A percentile compares a stretch with the other conserved stretches of the same genome.
phyloP scores from a whole-genome alignment of 768 basidiomycete genomes.

The Termitomyces sp. region DNA sequence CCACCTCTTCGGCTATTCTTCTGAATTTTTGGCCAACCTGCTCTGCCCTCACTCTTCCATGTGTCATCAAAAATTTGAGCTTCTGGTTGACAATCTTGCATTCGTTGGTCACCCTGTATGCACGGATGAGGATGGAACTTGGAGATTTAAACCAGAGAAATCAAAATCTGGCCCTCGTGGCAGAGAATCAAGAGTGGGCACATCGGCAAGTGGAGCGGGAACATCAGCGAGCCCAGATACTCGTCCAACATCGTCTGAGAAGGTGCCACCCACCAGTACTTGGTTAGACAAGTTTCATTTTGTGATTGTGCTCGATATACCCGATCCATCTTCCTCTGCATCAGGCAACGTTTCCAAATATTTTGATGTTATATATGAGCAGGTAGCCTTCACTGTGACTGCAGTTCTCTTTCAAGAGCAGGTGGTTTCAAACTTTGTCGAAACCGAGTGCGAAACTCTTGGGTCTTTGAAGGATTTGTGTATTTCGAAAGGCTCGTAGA shows the following conservation, averaged over 20 bases:
- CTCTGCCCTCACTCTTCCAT: slow-evolving; percentile 73
- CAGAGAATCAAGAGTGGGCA: slow-evolving; percentile 41
- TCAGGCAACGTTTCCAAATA: slow-evolving; percentile 74
- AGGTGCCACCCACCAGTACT: slow-evolving; percentile 25
- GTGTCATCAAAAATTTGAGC: slow-evolving; percentile 93
- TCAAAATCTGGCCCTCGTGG: slow-evolving; percentile 45
- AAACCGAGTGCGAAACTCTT: slow-evolving; percentile 69
- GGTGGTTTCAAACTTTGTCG: slow-evolving; percentile 80
- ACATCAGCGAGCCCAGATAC: slow-evolving; percentile 21
- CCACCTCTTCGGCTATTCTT: slow-evolving; percentile 70
- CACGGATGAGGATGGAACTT: slow-evolving; percentile 62
- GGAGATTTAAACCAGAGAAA: slow-evolving; percentile 71
- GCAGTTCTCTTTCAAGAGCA: slow-evolving; percentile 93
- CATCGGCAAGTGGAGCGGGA: slow-evolving; percentile 26
- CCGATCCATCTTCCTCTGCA: slow-evolving; percentile 83
- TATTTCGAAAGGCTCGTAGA: slow-evolving; percentile 49
- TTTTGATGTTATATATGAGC: slow-evolving; percentile 84
- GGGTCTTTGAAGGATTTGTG: slow-evolving; percentile 66
- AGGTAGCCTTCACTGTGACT: slow-evolving; percentile 83
- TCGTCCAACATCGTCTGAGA: slow-evolving; percentile 28
- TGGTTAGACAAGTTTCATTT: slow-evolving; percentile 81
- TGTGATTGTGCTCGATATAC: slow-evolving; percentile 81
- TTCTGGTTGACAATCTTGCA: slow-evolving; percentile 84
- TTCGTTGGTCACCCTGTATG: slow-evolving; percentile 96
- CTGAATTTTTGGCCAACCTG: slow-evolving; percentile 75